Conservation (phyloP, 768 basidiomycete species). For the Auricularia auricula-judae region DNA sequence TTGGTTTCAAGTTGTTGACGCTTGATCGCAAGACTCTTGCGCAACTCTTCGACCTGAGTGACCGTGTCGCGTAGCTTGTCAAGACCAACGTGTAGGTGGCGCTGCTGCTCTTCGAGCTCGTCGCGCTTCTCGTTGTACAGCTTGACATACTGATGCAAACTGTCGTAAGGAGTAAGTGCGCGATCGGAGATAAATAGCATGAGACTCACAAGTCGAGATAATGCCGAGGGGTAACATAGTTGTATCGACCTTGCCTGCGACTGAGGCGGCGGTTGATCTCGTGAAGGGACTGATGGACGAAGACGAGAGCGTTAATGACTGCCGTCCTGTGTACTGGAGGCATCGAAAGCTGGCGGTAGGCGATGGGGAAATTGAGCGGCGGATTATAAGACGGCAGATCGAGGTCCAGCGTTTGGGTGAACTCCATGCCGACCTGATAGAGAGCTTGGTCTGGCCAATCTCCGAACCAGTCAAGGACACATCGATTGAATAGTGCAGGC, state of each 20-base stretch:
- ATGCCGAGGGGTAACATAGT: constrained; percentile 94
- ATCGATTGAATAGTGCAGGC: constrained; percentile 96
- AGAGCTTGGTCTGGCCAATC: constrained; percentile 99
- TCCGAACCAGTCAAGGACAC: constrained; percentile 98
- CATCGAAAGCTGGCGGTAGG: constrained; percentile 70
- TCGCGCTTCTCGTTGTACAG: constrained; percentile 94
- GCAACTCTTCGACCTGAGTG: constrained; percentile 90
- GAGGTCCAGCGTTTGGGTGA: constrained; percentile 87
- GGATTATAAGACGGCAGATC: constrained; percentile 75
- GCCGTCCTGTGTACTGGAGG: constrained; percentile 88
- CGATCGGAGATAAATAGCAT: neutral
- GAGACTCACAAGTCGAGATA: constrained; percentile 91
- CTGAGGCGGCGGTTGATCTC: constrained; percentile 83
- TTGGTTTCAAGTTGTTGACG: constrained; percentile 87
- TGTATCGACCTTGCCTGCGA: constrained; percentile 88
- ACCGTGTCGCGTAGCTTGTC: constrained; percentile 96
- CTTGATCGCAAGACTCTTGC: constrained; percentile 91
- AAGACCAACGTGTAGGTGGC: constrained; percentile 94
- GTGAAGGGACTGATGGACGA: constrained; percentile 82
- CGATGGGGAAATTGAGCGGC: constrained; percentile 77
- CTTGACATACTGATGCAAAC: constrained; percentile 94
- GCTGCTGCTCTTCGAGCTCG: constrained; percentile 95
- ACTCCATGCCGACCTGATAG: constrained; percentile 96
- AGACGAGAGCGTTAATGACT: constrained; percentile 86
- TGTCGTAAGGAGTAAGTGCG: constrained; percentile 20